Base-by-base conservation (phyloP, 495 filamentous ascomycete species). In the Tuber indicum region DNA sequence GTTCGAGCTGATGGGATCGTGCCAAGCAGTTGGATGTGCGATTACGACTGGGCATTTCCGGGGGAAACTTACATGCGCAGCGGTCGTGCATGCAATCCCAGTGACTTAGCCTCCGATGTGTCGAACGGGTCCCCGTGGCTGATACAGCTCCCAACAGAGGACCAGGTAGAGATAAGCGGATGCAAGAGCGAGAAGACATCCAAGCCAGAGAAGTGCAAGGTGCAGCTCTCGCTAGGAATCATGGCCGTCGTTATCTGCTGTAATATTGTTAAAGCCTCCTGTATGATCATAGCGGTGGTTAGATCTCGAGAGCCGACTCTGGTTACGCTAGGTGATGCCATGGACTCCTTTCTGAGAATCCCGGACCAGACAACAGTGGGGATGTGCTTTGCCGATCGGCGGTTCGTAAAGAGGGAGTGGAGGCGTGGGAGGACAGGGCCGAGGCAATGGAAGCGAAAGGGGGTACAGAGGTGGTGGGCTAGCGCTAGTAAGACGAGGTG, bases 171-270 rank as follows among this genome's bases (percentile, higher is more conserved):
- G 46, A 47, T 47, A 21, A 21, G 3, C 46, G 16, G 47, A 49
- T 77, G 76, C 52, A 41, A 47, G 16, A 52, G 70, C 4, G 76
- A 77, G 58, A 43, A 2, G 32, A 71, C 47, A 36, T 19, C 32
- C 32, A 32, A 32, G 32, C 32, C 36, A 1, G 76, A 74, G 44
- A 70, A 23, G 36, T 77, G 76, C 42, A 84, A 77, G 49, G 73
- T 87, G 16, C 80, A 84, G 45, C 84, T 85, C 52, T 78, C 75
- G 43, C 73, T 85, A 44, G 79, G 80, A 2, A 76, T 87, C 23
- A 81, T 84, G 39, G 72, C 85, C 21, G 75, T 86, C 5, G 83
- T 86, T 23, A 42, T 86, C 70, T 75, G 82, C 12, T 82, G 81
- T 44, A 86, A 85, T 23, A 74, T 82, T 46, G 49, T 84, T 36